Evolutionary conservation across 495 filamentous ascomycete species (phyloP).

Genomic region (Neurospora sp.): DNA sequence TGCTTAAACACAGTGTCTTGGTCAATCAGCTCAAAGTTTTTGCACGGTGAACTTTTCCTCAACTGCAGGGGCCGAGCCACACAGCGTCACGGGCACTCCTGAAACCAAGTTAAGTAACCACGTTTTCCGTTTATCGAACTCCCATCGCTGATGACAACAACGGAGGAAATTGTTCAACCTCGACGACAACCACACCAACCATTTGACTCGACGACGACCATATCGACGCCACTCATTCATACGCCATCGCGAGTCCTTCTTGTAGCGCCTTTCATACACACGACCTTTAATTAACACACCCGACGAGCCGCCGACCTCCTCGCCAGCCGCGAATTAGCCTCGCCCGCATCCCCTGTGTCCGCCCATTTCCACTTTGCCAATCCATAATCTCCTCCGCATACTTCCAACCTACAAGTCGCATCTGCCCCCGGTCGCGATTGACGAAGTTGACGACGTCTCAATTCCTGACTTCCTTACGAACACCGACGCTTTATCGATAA

Average conservation of each 20-base stretch:
- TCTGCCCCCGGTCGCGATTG: not conserved
- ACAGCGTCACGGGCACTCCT: constrained; percentile 2
- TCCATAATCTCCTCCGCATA: not conserved
- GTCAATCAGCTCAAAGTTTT: not conserved
- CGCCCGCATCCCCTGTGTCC: not conserved
- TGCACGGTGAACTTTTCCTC: constrained; percentile 2
- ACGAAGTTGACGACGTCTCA: not conserved
- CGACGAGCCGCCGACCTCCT: not conserved
- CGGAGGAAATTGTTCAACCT: not conserved
- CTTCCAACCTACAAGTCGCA: not conserved
- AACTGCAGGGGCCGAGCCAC: constrained; percentile 3
- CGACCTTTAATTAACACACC: not conserved
- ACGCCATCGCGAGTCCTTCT: not conserved
- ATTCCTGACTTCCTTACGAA: not conserved
- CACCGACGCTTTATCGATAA: not conserved
- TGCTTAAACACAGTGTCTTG: not conserved
- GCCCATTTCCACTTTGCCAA: not conserved
- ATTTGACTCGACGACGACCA: not conserved
- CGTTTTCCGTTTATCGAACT: constrained; percentile 13
- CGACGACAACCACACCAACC: not conserved
- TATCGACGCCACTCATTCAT: not conserved
- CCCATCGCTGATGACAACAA: not conserved
- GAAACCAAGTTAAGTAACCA: no score
- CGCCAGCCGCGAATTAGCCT: not conserved
- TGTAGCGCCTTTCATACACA: not conserved